A percentile compares a stretch with the other conserved stretches of the same genome.
Conservation (phyloP, 768 basidiomycete genomes). For the Hirschioporus abietinus region DNA sequence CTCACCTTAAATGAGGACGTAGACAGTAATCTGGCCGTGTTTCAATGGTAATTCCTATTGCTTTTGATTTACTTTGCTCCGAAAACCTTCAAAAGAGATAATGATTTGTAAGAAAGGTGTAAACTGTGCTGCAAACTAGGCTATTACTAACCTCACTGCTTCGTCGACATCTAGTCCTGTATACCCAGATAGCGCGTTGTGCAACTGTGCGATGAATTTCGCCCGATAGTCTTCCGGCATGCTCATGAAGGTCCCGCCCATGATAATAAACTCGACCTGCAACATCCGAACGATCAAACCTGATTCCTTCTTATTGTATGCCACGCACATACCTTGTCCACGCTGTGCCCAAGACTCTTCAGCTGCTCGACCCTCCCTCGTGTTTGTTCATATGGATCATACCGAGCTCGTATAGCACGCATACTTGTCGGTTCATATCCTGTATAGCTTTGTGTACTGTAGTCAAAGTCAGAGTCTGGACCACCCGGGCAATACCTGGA, state of each 20-base stretch:
- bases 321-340: conserved; percentile 72
- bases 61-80: conserved; percentile 96
- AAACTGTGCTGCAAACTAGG: neutral
- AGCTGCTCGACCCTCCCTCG: conserved; percentile 93
- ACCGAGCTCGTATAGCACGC: conserved; percentile 95
- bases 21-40: conserved; percentile 98
- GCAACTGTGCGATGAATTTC: conserved; percentile 91
- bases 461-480: conserved; percentile 99
- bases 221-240: conserved; percentile 96
- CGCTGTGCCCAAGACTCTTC: conserved; percentile 91
- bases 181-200: conserved; percentile 94
- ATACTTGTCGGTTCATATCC: conserved; percentile 98
- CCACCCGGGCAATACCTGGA: conserved; percentile 94
- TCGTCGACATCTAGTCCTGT: conserved; percentile 93
- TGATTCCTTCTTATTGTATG: neutral
- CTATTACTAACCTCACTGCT: conserved; percentile 65
- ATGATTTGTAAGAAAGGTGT: neutral
- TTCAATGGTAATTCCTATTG: conserved; percentile 98
- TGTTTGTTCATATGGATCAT: conserved; percentile 97
- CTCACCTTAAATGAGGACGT: conserved; percentile 86
- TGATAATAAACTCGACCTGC: conserved; percentile 86
- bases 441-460: conserved; percentile 95
- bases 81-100: conserved; percentile 60
- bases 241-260: conserved; percentile 99
- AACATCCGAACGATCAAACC: neutral